Conservation (phyloP, 192 early-diverging fungal genomes). For the Glomus cerebriforme region DNA sequence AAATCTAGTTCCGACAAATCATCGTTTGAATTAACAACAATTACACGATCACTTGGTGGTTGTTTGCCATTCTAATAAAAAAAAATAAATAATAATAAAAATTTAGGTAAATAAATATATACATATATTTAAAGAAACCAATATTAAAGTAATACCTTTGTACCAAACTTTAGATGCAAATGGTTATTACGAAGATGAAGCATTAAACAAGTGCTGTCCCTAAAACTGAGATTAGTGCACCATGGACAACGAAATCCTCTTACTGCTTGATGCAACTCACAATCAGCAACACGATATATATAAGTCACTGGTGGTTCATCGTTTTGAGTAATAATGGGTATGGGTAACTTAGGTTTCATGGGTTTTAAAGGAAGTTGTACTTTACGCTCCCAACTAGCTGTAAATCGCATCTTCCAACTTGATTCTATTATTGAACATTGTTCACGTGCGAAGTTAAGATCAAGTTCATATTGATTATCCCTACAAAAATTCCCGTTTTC, state of each 20-base stretch:
- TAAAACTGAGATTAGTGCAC: slow-evolving; percentile 7
- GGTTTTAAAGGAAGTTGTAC: slow-evolving; percentile 4
- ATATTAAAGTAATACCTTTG: slow-evolving; percentile 29
- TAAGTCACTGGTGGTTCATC: slow-evolving; percentile 7
- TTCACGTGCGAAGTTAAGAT: neutral
- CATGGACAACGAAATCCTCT: slow-evolving; percentile 29
- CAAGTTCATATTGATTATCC: slow-evolving; percentile 12
- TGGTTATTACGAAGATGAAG: slow-evolving; percentile 20
- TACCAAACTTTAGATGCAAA: slow-evolving; percentile 23
- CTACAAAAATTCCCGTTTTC: slow-evolving; percentile 17
- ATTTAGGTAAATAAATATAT: too few relatives aligned
- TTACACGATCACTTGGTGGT: slow-evolving; percentile 21
- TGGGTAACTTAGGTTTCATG: too few relatives aligned
- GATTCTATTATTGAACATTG: slow-evolving; percentile 7
- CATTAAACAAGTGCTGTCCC: neutral
- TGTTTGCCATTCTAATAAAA: slow-evolving; percentile 11
- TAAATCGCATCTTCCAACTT: slow-evolving; percentile 9
- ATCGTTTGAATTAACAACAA: slow-evolving; percentile 17
- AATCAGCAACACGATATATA: slow-evolving; percentile 23
- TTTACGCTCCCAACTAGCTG: slow-evolving; percentile 19
- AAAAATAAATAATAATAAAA: neutral
- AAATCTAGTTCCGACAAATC: slow-evolving; percentile 26
- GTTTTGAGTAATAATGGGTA: neutral
- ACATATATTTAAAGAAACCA: neutral
- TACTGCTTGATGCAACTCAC: slow-evolving; percentile 6